A percentile compares a stretch with the other conserved stretches of the same genome.
Conservation (phyloP, 768 basidiomycete species). For the Suillus subluteus region DNA sequence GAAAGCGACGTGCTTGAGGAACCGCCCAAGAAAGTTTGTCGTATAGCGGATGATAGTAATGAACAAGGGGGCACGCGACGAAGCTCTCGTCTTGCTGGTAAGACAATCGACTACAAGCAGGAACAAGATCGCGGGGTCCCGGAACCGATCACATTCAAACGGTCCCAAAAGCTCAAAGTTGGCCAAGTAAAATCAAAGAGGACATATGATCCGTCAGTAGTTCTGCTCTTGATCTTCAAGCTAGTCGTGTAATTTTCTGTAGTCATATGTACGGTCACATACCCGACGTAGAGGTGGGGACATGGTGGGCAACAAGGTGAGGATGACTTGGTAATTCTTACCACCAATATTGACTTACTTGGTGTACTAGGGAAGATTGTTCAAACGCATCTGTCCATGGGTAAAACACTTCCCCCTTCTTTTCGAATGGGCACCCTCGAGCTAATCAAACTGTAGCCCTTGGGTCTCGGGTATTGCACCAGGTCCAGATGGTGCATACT, state of each 20-base stretch:
- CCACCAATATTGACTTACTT: conserved; percentile 3
- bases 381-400: conserved; percentile 83
- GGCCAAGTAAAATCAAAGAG: conserved; percentile 39
- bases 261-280: conserved; percentile 84
- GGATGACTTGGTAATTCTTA: conserved; percentile 21
- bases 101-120: conserved; percentile 54
- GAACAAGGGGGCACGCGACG: conserved; percentile 49
- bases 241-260: conserved; percentile 8
- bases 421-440: conserved; percentile 2
- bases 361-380: conserved; percentile 52
- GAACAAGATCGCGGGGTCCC: conserved; percentile 42
- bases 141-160: conserved; percentile 43
- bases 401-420: conserved; percentile 47
- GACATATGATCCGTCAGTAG: conserved; percentile 36
- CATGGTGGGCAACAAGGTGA: conserved; percentile 79
- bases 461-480: conserved; percentile 79
- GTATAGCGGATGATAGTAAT: conserved; percentile 31
- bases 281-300: conserved; percentile 77
- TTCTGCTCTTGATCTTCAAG: conserved; percentile 22
- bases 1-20: conserved; percentile 23
- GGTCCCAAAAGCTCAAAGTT: conserved; percentile 36
- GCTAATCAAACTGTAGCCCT: conserved; percentile 51
- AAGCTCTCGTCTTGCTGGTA: conserved; percentile 68
- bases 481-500: conserved; percentile 72
- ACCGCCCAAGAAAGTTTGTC: conserved; percentile 34